These are phyloP conservation scores for Neonectria neomacrospora DNA, from an alignment of 2,329 filamentous ascomycete species.

Conservation along the genomic window DNA sequence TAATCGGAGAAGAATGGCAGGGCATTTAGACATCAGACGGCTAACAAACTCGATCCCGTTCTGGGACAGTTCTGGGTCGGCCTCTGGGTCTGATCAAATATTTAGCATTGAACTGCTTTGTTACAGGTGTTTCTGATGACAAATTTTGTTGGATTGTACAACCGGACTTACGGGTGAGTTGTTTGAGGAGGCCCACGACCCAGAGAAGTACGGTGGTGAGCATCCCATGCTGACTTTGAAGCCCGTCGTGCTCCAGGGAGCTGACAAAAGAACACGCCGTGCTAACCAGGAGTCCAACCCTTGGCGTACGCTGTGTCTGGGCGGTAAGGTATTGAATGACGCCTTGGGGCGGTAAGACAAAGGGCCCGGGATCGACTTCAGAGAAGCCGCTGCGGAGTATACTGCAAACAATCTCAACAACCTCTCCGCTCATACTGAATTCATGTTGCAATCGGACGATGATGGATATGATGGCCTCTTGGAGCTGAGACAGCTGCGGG, in stretches of 20 bases:
- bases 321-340: slow-evolving; percentile 75
- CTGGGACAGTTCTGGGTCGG: slow-evolving; percentile 78
- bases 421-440: slow-evolving; percentile 71
- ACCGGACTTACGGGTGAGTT: slow-evolving; percentile 64
- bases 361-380: slow-evolving; percentile 78
- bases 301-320: slow-evolving; percentile 68
- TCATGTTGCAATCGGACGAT: slow-evolving; percentile 59
- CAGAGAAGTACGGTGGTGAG: slow-evolving; percentile 68
- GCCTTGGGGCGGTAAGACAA: slow-evolving; percentile 75
- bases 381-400: slow-evolving; percentile 80
- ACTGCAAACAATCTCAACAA: slow-evolving; percentile 76
- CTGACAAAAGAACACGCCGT: slow-evolving; percentile 78
- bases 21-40: slow-evolving; percentile 69
- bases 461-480: slow-evolving; percentile 59
- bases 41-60: slow-evolving; percentile 78
- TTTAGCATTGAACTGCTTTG: background rate
- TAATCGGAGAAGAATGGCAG: slow-evolving; percentile 68
- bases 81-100: slow-evolving; percentile 67
- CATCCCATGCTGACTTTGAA: slow-evolving; percentile 58
- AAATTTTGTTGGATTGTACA: background rate
- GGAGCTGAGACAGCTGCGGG: slow-evolving; percentile 49
- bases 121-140: background rate
- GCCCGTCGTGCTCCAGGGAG: slow-evolving; percentile 61
- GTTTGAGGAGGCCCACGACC: slow-evolving; percentile 70
- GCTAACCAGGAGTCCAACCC: slow-evolving; percentile 75